Base-by-base conservation (phyloP, 352 stramenopile species). In the Pythium myriotylum region DNA sequence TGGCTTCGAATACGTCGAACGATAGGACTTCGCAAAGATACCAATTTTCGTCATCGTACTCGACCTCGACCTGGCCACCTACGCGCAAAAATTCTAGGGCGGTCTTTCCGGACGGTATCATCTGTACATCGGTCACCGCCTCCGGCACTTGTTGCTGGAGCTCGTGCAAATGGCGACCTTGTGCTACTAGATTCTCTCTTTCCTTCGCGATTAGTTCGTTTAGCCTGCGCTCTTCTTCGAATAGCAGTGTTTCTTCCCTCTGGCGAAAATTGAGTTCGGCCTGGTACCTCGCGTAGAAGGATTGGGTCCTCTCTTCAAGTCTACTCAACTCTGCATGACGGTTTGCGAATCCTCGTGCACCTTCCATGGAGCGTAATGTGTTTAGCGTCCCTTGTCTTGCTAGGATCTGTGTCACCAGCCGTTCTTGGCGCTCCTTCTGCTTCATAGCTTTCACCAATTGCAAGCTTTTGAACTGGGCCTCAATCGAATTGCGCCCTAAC, bases 391-490 rank as follows among this genome's bases (percentile, higher is more conserved):
- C 85, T 50, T 94, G 83, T 0, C 77, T 75, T 14, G 81, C 73
- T 24, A 87, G 53, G 23, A 92, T 79, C 56, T 92, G 82, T 2
- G 79, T 81, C 16, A 77, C 69, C 4, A 92, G 62, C 1, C 79
- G 71, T 42, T 91, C 81, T 63, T 91, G 77, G 0, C 68, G 72
- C 27, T 92, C 85, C 56, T 89, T 63, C 3, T 88, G 79, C 65
- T 91, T 88, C 53, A 94, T 73, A 0, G 62, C 70, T 26, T 86
- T 84, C 10, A 92, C 74, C 17, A 91, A 26, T 58, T 83, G 63
- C 20, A 94, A 42, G 54, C 68, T 88, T 48, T 91, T 92, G 56
- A 87, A 94, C 23, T 85, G 81, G 13, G 85, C 71, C 62, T 91
- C 79, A 32, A 92, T 65, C 9, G 79, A 86, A 49, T 91, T 87